These are phyloP conservation scores for Aquilaria yunnanensis DNA, from an alignment of 345 rosid species.

Conservation along the genomic window DNA sequence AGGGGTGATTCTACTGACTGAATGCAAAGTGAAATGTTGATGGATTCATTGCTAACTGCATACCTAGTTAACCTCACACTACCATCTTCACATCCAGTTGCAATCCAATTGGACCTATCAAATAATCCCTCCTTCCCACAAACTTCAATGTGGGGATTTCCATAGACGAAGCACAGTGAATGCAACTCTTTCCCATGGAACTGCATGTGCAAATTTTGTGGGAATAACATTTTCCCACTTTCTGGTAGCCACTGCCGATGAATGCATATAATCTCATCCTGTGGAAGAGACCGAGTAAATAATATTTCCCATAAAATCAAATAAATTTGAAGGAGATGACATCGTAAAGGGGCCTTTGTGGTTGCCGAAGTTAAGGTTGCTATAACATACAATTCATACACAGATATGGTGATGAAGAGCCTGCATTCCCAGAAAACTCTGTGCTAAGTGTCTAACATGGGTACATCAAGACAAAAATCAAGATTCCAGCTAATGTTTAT, in stretches of 20 bases:
- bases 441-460: too few relatives aligned
- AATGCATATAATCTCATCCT: slow-evolving; percentile 87
- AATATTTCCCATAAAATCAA: slow-evolving; percentile 11
- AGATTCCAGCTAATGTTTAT: too few relatives aligned
- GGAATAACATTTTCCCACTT: slow-evolving; percentile 47
- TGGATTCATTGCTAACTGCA: background rate
- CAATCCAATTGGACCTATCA: slow-evolving; percentile 66
- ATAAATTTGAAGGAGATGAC: background rate
- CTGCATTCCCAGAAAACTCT: too few relatives aligned
- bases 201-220: slow-evolving; percentile 67
- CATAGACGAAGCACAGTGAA: slow-evolving; percentile 69
- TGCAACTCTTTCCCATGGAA: slow-evolving; percentile 98
- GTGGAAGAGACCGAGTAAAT: slow-evolving; percentile 13
- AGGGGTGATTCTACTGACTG: too few relatives aligned
- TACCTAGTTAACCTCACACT: slow-evolving; percentile 94
- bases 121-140: slow-evolving; percentile 24
- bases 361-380: too few relatives aligned
- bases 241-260: slow-evolving; percentile 52
- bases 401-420: too few relatives aligned
- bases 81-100: slow-evolving; percentile 98
- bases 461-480: too few relatives aligned
- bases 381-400: too few relatives aligned
- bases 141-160: slow-evolving; percentile 25
- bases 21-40: background rate
- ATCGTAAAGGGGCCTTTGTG: too few relatives aligned